Evolutionary conservation across 306 rosid genomes (phyloP).

Genomic region (Pyrus pyrifolia): DNA sequence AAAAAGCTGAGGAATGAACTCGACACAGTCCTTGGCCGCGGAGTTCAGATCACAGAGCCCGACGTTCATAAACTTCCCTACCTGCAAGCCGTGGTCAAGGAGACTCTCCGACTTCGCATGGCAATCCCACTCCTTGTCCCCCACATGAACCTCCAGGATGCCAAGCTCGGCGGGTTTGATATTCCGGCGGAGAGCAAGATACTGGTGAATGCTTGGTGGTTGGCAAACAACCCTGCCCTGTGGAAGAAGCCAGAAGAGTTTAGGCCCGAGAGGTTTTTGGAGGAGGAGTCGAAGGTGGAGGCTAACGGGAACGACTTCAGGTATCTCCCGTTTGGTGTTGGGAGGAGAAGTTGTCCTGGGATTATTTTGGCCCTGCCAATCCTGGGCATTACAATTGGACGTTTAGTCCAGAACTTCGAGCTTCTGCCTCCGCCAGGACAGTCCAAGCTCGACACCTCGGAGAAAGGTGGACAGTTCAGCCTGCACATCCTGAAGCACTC

Average conservation of each 20-base stretch:
- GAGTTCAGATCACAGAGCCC: constrained; percentile 63
- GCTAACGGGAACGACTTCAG: constrained; percentile 89
- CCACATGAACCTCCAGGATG: constrained; percentile 86
- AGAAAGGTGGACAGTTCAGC: constrained; percentile 91
- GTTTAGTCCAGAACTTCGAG: constrained; percentile 78
- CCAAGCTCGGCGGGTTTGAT: constrained; percentile 62
- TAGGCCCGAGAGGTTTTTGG: constrained; percentile 80
- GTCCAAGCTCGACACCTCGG: constrained; percentile 56
- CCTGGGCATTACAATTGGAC: constrained; percentile 75
- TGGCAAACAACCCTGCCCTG: constrained; percentile 71
- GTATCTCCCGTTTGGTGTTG: constrained; percentile 83
- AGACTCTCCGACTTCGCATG: constrained; percentile 71
- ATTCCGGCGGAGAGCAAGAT: constrained; percentile 88
- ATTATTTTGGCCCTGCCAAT: constrained; percentile 81
- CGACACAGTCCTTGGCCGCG: constrained; percentile 54
- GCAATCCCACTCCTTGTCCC: constrained; percentile 87
- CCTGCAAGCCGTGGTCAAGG: constrained; percentile 86
- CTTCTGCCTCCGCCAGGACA: constrained; percentile 82
- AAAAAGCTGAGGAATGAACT: constrained; percentile 52
- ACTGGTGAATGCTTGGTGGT: constrained; percentile 86
- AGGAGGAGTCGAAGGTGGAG: constrained; percentile 76
- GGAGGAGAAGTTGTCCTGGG: constrained; percentile 87
- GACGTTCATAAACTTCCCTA: constrained; percentile 62
- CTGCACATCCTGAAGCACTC: constrained; percentile 83
- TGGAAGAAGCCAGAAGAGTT: constrained; percentile 84